Base-by-base conservation (phyloP, 139 green algal species). In the Tetraselmis chui region DNA sequence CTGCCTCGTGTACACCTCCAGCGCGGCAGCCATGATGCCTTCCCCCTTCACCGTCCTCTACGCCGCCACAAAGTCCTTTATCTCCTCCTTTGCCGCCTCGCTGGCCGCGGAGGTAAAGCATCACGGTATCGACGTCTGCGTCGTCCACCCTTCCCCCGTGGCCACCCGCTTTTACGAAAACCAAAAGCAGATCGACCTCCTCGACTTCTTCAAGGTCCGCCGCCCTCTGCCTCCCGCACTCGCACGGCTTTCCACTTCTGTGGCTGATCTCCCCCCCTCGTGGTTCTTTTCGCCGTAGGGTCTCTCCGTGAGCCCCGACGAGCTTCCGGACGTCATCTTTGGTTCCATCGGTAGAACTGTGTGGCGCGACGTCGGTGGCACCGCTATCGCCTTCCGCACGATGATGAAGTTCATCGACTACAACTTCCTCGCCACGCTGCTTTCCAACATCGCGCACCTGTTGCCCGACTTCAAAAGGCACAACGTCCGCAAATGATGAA, bases 81-180 rank as follows among this genome's bases (percentile, higher is more conserved):
- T 98, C 32, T 95, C 90, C 0, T 83, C 92, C 25, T 98, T 98
- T 88, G 95, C 91, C 22, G 93, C 94, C 23, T 93, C 88, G n/a
- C 79, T 98, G 30, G 94, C 94, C 1, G 83, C 89, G n/a, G 93
- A 98, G 85, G 89, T 97, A 2, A 92, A 93, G 82, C 91, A 90
- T 1, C 85, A 92, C 32, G 95, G 95, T 76, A 96, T 99, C 81
- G 96, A 99, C 84, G 93, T 99, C 23, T 87, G 95, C 25, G 96
- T 97, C 0, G 93, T 98, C 83, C 95, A 98, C 87, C 96, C 96
- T 2, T 98, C 93, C 5, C 96, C 96, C 1, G 95, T 99, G 28
- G 93, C 92, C 11, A 94, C 93, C 26, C 89, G 93, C 84, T 97
- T 95, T 79, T 95, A 93, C 79, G 88, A 93, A 75, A 92, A 92